These are phyloP conservation scores for Chaetothyriales sp. DNA, from an alignment of 2,329 filamentous ascomycete species.

Conservation along the genomic window DNA sequence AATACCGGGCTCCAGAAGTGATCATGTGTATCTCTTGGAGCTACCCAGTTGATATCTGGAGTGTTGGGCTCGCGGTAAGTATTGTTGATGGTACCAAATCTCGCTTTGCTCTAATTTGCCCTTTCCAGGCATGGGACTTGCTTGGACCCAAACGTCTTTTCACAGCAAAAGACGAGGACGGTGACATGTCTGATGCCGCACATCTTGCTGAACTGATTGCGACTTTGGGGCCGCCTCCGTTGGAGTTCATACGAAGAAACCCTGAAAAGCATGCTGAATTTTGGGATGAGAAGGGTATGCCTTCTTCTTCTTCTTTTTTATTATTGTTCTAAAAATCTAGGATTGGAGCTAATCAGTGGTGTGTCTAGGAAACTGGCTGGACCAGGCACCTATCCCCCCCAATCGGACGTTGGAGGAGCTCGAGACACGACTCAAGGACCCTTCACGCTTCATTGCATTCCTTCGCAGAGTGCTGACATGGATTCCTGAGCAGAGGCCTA, in stretches of 20 bases:
- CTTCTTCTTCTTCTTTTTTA: neutral
- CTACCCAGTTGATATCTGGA: constrained; percentile 20
- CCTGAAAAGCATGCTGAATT: neutral
- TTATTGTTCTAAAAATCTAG: too few relatives aligned
- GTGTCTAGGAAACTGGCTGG: neutral
- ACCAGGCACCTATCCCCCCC: neutral
- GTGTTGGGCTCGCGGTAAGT: constrained; percentile 17
- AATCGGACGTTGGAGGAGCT: neutral
- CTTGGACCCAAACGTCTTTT: constrained; percentile 5
- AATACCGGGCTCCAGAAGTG: constrained; percentile 19
- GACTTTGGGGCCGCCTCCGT: constrained; percentile 2
- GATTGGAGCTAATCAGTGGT: too few relatives aligned
- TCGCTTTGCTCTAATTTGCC: neutral
- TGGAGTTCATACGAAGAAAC: constrained; percentile 2
- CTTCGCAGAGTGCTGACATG: constrained; percentile 12
- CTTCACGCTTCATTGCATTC: constrained; percentile 8
- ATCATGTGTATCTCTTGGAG: constrained; percentile 19
- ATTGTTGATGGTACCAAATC: neutral
- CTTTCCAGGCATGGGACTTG: constrained; percentile 5
- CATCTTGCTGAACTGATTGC: constrained; percentile 6
- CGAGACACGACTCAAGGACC: neutral
- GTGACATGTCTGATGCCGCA: neutral
- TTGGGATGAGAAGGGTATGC: neutral
- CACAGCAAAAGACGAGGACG: constrained; percentile 1
- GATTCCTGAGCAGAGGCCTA: constrained; percentile 13